Evolutionary conservation across 2,329 filamentous ascomycete species (phyloP).

Genomic region (Neonectria neomacrospora): DNA sequence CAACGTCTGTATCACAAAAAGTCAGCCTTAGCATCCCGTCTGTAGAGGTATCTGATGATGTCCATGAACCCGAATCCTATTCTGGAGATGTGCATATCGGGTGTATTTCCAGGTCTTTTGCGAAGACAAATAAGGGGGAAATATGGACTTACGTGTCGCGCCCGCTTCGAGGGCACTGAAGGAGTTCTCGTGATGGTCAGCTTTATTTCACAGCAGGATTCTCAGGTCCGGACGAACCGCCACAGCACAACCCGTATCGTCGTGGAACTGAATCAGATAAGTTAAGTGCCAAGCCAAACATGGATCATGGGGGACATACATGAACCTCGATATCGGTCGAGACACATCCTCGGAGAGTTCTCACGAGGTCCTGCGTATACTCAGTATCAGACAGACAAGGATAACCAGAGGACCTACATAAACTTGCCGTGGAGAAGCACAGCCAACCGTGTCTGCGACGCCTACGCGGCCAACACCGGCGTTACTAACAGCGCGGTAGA

Average conservation of each 20-base stretch:
- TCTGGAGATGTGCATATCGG: too few relatives aligned
- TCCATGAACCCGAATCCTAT: too few relatives aligned
- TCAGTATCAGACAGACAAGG: too few relatives aligned
- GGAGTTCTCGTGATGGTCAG: slow-evolving; percentile 62
- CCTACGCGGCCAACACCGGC: slow-evolving; percentile 86
- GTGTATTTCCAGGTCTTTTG: too few relatives aligned
- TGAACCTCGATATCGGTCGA: slow-evolving; percentile 64
- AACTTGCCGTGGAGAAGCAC: slow-evolving; percentile 77
- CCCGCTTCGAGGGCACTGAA: slow-evolving; percentile 89
- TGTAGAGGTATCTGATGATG: too few relatives aligned
- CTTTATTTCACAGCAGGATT: too few relatives aligned
- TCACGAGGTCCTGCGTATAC: slow-evolving; percentile 67
- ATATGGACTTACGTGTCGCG: slow-evolving; percentile 70
- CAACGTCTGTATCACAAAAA: slow-evolving; percentile 53
- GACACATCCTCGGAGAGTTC: slow-evolving; percentile 76
- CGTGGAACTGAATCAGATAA: too few relatives aligned
- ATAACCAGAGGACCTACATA: slow-evolving; percentile 69
- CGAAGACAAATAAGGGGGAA: too few relatives aligned
- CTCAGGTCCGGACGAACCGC: too few relatives aligned
- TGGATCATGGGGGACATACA: background rate
- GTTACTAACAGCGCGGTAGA: slow-evolving; percentile 87
- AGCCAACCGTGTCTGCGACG: slow-evolving; percentile 89
- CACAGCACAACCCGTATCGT: too few relatives aligned
- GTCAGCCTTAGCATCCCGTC: too few relatives aligned
- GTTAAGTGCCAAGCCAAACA: background rate